Evolutionary conservation across 441 rosid species (phyloP).

Genomic region (Bocquillonia castaneifolia): DNA sequence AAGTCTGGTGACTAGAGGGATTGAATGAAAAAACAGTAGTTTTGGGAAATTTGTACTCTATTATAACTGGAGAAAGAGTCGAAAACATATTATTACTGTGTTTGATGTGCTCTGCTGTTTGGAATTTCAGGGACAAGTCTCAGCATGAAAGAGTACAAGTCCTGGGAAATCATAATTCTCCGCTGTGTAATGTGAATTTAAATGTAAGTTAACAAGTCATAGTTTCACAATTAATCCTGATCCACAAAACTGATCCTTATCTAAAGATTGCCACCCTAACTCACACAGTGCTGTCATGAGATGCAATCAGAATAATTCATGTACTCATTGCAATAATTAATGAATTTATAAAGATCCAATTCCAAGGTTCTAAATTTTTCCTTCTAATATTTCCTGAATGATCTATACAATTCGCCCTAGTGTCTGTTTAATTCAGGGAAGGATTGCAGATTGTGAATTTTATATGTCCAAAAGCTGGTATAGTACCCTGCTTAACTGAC

Average conservation of each 20-base stretch:
- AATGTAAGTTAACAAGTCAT: conserved; percentile 42
- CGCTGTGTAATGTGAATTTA: conserved; percentile 58
- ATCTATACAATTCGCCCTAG: background rate
- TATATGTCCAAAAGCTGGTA: background rate
- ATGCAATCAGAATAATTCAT: background rate
- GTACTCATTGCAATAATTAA: background rate
- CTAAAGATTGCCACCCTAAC: background rate
- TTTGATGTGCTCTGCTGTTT: conserved; percentile 23
- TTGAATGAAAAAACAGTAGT: background rate
- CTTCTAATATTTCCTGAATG: background rate
- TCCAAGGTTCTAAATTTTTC: background rate
- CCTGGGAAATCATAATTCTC: conserved; percentile 56
- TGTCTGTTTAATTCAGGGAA: background rate
- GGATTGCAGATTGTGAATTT: background rate
- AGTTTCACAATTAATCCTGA: background rate
- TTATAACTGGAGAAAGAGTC: background rate
- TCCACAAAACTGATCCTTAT: background rate
- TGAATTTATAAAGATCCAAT: background rate
- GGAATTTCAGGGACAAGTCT: conserved; percentile 57
- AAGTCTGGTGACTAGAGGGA: conserved; percentile 5
- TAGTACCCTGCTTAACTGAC: background rate
- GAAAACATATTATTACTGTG: conserved; percentile 6
- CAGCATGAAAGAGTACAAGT: conserved; percentile 53
- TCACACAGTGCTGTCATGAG: background rate
- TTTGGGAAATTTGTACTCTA: conserved; percentile 1